Base-by-base conservation (phyloP, 2,329 filamentous ascomycete species). In the Aspergillus sclerotialis region DNA sequence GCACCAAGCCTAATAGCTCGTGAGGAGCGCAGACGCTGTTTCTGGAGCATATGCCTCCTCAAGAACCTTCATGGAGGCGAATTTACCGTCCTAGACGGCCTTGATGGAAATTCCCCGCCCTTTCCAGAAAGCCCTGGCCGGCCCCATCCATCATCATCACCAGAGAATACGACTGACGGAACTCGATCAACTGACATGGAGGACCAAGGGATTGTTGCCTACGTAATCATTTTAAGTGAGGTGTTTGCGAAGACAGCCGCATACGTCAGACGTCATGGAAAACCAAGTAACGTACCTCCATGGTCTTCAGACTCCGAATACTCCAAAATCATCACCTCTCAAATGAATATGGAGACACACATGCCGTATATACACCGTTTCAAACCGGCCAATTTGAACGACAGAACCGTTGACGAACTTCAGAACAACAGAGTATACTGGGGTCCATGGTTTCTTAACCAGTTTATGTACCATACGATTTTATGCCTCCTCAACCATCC, bases 401-500 rank as follows among this genome's bases (percentile, higher is more conserved):
- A 70, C 12, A 57, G 61, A 18, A 53, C 62, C 0, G 36, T 54
- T 0, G 63, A 67, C 14, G 60, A 67, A 6, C 47, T 75, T 3
- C 58, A 70, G 36, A 46, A 54, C 0, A 60, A 67, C 32, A 58
- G 70, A 13, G 63, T 68, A 29, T 75, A 73, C 39, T 75, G 71
- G 71, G 68, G 65, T 0, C 69, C 71, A 0, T 75, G 68, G 64
- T 58, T 75, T 7, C 59, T 72, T 34, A 63, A 69, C 18, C 72
- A 75, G 39, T 67, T 73, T 37, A 50, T 74, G 10, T 73, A 74
- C 40, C 68, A 72, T 35, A 68, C 69, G 0, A 72, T 72, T 26
- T 59, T 72, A 1, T 73, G 69, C 38, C 60, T 74, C 1, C 55
- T 75, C 7, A 75, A 75, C 33, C 72, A 75, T 38, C 72, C 72